Evolutionary conservation across 257 asterid genomes (phyloP).

Genomic region (Penstemon davidsonii): DNA sequence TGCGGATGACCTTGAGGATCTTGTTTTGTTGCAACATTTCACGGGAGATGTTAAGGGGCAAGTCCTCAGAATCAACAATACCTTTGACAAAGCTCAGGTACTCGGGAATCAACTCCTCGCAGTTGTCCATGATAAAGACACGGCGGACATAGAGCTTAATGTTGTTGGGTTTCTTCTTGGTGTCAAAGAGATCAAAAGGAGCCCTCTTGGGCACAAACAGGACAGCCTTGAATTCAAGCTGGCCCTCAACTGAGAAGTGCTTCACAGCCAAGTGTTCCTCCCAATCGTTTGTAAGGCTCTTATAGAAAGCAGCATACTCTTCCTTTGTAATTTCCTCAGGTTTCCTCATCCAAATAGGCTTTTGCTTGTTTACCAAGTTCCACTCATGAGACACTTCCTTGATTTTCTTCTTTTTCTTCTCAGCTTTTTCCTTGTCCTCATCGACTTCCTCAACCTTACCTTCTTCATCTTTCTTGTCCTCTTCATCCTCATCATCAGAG

Average conservation of each 20-base stretch:
- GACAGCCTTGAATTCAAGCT: conserved; percentile 59
- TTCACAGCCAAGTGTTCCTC: conserved; percentile 60
- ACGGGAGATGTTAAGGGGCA: conserved; percentile 56
- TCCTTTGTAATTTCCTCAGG: conserved; percentile 64
- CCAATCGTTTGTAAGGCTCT: conserved; percentile 63
- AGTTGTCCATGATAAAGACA: conserved; percentile 64
- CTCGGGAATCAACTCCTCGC: conserved; percentile 62
- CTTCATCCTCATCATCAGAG: conserved; percentile 62
- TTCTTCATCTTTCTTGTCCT: conserved; percentile 54
- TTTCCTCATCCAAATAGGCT: conserved; percentile 65
- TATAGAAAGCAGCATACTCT: conserved; percentile 61
- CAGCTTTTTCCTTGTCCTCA: conserved; percentile 51
- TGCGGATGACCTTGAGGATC: conserved; percentile 61
- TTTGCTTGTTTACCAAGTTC: conserved; percentile 55
- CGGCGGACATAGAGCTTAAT: conserved; percentile 61
- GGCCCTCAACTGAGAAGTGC: conserved; percentile 66
- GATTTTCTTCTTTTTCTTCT: conserved; percentile 57
- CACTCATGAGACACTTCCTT: conserved; percentile 60
- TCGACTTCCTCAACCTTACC: conserved; percentile 62
- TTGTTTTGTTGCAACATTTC: conserved; percentile 64
- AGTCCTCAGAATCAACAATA: conserved; percentile 60
- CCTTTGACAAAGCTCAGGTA: conserved; percentile 58
- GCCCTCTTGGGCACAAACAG: conserved; percentile 61
- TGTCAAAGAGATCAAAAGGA: conserved; percentile 63
- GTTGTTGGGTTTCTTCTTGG: conserved; percentile 63